Evolutionary conservation across 139 green algal species (phyloP).

Genomic region (Chlorella sp.): DNA sequence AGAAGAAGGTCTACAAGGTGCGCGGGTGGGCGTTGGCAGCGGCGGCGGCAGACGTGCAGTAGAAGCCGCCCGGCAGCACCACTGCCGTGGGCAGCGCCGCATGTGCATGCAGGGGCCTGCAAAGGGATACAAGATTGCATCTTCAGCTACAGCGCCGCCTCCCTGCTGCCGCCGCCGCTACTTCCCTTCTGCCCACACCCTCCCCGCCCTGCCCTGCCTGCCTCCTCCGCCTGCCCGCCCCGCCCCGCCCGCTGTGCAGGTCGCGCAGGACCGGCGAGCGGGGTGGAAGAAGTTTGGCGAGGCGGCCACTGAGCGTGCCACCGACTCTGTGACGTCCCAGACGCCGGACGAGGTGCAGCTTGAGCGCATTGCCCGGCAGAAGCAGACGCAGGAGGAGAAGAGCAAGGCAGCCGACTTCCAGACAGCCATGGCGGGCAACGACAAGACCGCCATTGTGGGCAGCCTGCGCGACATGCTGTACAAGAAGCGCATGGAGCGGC

Average conservation of each 20-base stretch:
- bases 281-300: constrained; percentile 91
- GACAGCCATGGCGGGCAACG: constrained; percentile 63
- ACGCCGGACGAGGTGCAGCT: constrained; percentile 94
- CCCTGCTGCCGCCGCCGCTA: not conserved
- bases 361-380: constrained; percentile 79
- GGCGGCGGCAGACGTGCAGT: not conserved
- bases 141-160: not conserved
- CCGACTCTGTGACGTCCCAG: constrained; percentile 74
- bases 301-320: constrained; percentile 63
- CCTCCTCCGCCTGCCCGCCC: not conserved
- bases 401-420: constrained; percentile 80
- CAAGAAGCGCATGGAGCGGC: constrained; percentile 90
- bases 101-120: not conserved
- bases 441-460: constrained; percentile 64
- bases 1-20: constrained; percentile 94
- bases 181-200: not conserved
- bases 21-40: not conserved
- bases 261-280: constrained; percentile 65
- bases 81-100: not conserved
- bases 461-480: constrained; percentile 88
- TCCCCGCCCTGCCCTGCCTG: not conserved
- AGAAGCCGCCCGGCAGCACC: not conserved
- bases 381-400: constrained; percentile 90
- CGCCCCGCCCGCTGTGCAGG: constrained; percentile 44
- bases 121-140: too few species aligned